Evolutionary conservation across 768 basidiomycete genomes (phyloP).

Genomic region (Rhodotorula diobovata): DNA sequence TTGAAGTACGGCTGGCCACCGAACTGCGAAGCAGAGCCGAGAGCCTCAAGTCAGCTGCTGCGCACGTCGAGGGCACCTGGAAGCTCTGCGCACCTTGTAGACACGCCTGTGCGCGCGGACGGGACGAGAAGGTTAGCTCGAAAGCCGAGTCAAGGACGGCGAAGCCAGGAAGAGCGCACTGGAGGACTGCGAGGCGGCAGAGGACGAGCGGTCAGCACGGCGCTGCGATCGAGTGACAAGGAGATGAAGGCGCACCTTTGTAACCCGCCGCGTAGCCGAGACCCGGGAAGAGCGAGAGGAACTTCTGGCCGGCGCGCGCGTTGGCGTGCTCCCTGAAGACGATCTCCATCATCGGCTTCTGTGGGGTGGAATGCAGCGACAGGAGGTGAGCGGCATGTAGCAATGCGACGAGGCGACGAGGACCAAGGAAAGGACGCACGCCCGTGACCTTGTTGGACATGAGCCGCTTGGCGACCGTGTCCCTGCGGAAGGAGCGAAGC

Average conservation of each 20-base stretch:
- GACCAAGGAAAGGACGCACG: conserved; percentile 49
- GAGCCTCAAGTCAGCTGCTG: background rate
- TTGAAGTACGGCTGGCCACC: conserved; percentile 98
- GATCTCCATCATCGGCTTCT: conserved; percentile 57
- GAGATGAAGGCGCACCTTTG: conserved; percentile 53
- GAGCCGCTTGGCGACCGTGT: conserved; percentile 95
- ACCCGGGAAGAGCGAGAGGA: conserved; percentile 93
- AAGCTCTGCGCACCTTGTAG: conserved; percentile 31
- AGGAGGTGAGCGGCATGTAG: background rate
- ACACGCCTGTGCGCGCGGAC: conserved; percentile 27
- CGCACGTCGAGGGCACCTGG: background rate
- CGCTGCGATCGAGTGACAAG: background rate
- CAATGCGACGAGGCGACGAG: background rate
- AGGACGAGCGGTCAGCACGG: background rate
- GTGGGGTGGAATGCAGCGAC: background rate
- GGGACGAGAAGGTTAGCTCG: background rate
- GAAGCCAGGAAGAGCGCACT: conserved; percentile 10
- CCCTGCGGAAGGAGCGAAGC: conserved; percentile 51
- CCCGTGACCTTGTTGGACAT: conserved; percentile 90
- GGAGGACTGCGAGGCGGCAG: conserved; percentile 29
- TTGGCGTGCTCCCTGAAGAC: conserved; percentile 80
- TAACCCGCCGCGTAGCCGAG: conserved; percentile 98
- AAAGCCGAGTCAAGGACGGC: background rate
- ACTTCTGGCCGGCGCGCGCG: conserved; percentile 62
- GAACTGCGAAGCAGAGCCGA: conserved; percentile 59